These are phyloP conservation scores for Ceratobasidium sp. DNA, from an alignment of 1,284 basidiomycete genomes.

Conservation along the genomic window DNA sequence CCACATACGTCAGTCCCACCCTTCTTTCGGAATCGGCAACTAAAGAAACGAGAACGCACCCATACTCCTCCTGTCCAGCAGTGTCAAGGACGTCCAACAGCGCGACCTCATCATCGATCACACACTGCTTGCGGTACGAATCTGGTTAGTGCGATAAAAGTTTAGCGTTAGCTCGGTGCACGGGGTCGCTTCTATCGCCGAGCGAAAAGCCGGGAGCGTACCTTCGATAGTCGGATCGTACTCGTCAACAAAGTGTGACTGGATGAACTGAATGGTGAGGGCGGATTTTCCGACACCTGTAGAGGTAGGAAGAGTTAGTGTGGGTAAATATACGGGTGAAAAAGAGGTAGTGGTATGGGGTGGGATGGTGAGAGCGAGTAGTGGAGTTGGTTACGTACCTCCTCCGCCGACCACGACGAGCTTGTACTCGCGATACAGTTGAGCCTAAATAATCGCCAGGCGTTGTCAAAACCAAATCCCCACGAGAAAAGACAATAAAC, in stretches of 20 bases:
- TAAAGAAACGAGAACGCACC: slow-evolving; percentile 64
- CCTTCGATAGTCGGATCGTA: slow-evolving; percentile 98
- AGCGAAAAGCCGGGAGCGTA: slow-evolving; percentile 55
- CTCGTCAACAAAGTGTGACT: slow-evolving; percentile 97
- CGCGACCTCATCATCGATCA: slow-evolving; percentile 98
- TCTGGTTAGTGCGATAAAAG: slow-evolving; percentile 64
- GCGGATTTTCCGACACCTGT: slow-evolving; percentile 97
- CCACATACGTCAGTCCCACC: neutral
- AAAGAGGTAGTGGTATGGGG: neutral
- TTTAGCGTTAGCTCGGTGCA: slow-evolving; percentile 4
- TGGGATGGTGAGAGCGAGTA: neutral
- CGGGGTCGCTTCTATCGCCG: neutral
- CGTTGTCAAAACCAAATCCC: neutral
- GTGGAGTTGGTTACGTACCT: slow-evolving; percentile 69
- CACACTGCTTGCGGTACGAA: slow-evolving; percentile 94
- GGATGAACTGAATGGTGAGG: slow-evolving; percentile 97
- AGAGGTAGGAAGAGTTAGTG: neutral
- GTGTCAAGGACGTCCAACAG: slow-evolving; percentile 98
- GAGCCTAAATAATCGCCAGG: slow-evolving; percentile 66
- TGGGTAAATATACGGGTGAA: neutral
- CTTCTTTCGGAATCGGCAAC: slow-evolving; percentile 32
- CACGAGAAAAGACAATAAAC: neutral
- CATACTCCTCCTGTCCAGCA: slow-evolving; percentile 99
- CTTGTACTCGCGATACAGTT: slow-evolving; percentile 95
- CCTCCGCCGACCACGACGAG: slow-evolving; percentile 98